Conservation (phyloP, 768 basidiomycete genomes). For the Chlorophyllum brunneum region DNA sequence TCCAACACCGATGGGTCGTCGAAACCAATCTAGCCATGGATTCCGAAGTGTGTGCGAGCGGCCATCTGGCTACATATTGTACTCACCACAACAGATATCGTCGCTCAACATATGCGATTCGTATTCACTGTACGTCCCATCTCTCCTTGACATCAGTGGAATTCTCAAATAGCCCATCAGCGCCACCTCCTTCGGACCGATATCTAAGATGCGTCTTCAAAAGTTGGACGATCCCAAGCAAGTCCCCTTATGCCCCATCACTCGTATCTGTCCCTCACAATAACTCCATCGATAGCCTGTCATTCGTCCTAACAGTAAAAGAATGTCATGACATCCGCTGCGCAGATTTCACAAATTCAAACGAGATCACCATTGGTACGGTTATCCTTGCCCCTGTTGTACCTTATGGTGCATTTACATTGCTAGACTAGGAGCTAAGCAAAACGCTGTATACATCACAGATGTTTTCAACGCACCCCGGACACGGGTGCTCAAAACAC, state of each 20-base stretch:
- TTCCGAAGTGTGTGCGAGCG: not conserved
- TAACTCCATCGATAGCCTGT: not conserved
- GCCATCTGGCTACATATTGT: not conserved
- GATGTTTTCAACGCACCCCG: constrained; percentile 40
- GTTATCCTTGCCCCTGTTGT: not conserved
- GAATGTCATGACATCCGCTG: constrained; percentile 5
- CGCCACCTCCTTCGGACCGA: constrained; percentile 6
- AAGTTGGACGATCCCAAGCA: constrained; percentile 3
- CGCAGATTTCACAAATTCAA: not conserved
- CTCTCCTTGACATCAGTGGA: not conserved
- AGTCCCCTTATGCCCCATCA: not conserved
- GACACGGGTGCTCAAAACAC: constrained; percentile 41
- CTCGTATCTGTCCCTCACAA: not conserved
- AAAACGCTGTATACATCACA: constrained; percentile 46
- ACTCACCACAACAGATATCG: not conserved
- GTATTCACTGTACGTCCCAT: not conserved
- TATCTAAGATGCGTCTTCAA: constrained; percentile 9
- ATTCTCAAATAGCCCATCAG: constrained; percentile 14
- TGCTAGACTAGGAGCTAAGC: constrained; percentile 42
- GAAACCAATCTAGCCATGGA: not conserved
- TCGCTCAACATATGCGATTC: constrained; percentile 6
- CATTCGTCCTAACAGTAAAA: not conserved
- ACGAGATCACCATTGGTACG: constrained; percentile 4
- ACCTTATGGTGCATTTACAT: constrained; percentile 5
- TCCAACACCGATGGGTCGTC: not conserved